These are phyloP conservation scores for Cytospora paraplurivora DNA, from an alignment of 2,329 filamentous ascomycete genomes.

Conservation along the genomic window DNA sequence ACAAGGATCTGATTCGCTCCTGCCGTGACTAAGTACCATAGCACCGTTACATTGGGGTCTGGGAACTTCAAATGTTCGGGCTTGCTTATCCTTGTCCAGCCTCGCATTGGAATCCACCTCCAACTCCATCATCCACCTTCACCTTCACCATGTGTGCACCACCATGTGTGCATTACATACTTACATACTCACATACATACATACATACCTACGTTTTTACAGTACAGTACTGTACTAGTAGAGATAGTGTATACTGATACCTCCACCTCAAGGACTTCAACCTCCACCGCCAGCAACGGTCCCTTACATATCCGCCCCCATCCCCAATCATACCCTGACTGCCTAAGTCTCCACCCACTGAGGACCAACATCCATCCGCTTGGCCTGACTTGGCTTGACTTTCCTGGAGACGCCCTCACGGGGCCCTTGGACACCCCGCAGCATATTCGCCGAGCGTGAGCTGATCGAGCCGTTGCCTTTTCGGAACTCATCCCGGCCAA, in stretches of 20 bases:
- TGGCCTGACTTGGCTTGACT: not conserved
- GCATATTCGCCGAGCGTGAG: not conserved
- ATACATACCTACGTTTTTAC: not conserved
- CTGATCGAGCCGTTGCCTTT: constrained; percentile 1
- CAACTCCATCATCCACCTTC: not conserved
- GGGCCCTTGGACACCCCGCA: too few species aligned
- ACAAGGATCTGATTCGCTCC: not conserved
- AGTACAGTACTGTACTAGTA: not conserved
- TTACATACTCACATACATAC: too few species aligned
- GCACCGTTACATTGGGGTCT: not conserved
- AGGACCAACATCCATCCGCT: too few species aligned
- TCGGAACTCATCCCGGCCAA: not conserved
- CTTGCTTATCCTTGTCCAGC: not conserved
- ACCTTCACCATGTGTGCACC: too few species aligned
- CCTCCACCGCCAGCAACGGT: not conserved
- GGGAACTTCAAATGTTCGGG: not conserved
- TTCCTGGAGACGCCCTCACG: not conserved
- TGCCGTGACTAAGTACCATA: not conserved
- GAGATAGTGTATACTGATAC: not conserved
- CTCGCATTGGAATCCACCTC: not conserved
- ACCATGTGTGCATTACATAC: too few species aligned
- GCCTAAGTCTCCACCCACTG: not conserved
- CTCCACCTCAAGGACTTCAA: constrained; percentile 7
- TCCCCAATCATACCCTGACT: not conserved
- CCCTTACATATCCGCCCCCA: constrained; percentile 13